phyloP scores from a whole-genome alignment of 1,284 basidiomycete genomes.

The Ganoderma boninense region DNA sequence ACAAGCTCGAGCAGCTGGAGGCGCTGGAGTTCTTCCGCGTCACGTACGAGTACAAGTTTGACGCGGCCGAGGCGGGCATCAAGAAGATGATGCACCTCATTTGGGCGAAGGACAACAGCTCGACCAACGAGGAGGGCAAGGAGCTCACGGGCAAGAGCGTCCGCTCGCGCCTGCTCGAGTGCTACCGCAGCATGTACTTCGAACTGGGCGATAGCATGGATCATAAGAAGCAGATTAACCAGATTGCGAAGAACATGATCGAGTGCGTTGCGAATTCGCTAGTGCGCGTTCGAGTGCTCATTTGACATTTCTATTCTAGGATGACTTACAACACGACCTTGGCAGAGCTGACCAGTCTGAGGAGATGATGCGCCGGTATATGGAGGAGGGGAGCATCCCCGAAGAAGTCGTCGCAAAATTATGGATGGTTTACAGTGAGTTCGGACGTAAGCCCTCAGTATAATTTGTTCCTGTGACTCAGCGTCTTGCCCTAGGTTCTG shows the following conservation, averaged over 20 bases:
- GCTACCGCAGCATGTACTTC: conserved; percentile 91
- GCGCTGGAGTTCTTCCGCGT: conserved; percentile 95
- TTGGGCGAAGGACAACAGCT: conserved; percentile 95
- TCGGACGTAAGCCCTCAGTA: background rate
- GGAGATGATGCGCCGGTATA: conserved; percentile 96
- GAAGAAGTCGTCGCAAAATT: conserved; percentile 88
- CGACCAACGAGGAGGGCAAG: conserved; percentile 86
- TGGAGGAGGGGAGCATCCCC: conserved; percentile 86
- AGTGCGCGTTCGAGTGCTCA: background rate
- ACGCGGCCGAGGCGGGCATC: conserved; percentile 81
- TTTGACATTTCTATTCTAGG: conserved; percentile 48
- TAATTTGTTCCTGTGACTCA: background rate
- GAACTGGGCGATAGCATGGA: conserved; percentile 77
- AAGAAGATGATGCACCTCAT: conserved; percentile 98
- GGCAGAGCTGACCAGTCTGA: conserved; percentile 95
- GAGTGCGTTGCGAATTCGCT: conserved; percentile 65
- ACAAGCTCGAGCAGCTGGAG: conserved; percentile 94
- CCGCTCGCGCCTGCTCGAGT: conserved; percentile 88
- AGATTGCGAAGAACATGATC: conserved; percentile 99
- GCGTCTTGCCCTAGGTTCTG: conserved; percentile 55
- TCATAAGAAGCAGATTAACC: conserved; percentile 87
- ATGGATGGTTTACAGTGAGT: conserved; percentile 95
- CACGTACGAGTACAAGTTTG: conserved; percentile 85
- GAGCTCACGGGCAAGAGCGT: conserved; percentile 83
- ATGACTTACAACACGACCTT: conserved; percentile 91